A percentile compares a stretch with the other conserved stretches of the same genome.
Evolutionary conservation across 2,329 filamentous ascomycete genomes (phyloP).

Genomic region (Fusarium continuum): DNA sequence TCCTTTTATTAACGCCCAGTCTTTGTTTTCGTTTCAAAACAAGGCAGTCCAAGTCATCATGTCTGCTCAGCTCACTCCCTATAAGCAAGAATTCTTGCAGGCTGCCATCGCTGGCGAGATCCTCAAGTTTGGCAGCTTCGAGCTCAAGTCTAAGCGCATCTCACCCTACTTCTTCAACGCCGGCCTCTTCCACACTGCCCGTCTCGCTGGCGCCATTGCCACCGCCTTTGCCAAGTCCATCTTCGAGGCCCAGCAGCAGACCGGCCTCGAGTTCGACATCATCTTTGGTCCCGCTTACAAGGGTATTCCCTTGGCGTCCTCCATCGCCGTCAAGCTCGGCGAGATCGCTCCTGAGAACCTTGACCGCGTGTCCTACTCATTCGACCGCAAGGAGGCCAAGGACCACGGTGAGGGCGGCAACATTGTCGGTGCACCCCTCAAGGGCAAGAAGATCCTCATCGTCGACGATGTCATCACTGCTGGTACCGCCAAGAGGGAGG

Average conservation of each 20-base stretch:
- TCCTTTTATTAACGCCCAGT: not conserved
- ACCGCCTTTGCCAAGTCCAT: slow-evolving; percentile 81
- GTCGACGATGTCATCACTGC: slow-evolving; percentile 98
- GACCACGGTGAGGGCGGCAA: slow-evolving; percentile 93
- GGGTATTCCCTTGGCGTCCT: slow-evolving; percentile 88
- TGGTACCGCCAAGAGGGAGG: slow-evolving; percentile 92
- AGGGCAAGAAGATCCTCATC: slow-evolving; percentile 86
- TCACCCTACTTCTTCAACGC: slow-evolving; percentile 99
- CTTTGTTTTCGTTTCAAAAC: not conserved
- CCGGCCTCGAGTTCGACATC: slow-evolving; percentile 74
- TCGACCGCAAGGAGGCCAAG: slow-evolving; percentile 97
- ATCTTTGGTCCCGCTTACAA: slow-evolving; percentile 97
- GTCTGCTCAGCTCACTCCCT: slow-evolving; percentile 61
- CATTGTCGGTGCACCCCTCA: slow-evolving; percentile 87
- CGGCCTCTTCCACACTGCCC: slow-evolving; percentile 84
- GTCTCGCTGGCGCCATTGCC: slow-evolving; percentile 79
- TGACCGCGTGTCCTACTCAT: slow-evolving; percentile 80
- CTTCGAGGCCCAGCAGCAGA: slow-evolving; percentile 55
- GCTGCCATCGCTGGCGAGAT: slow-evolving; percentile 74
- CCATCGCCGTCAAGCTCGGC: slow-evolving; percentile 78
- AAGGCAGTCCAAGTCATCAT: slow-evolving; percentile 41
- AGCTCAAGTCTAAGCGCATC: slow-evolving; percentile 88
- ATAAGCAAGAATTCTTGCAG: slow-evolving; percentile 78
- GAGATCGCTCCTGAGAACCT: slow-evolving; percentile 73
- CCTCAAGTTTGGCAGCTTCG: slow-evolving; percentile 84